Percentiles rank a stretch among this genome's conserved stretches.
Conservation (phyloP, 164 flowering plant genomes). For the Magnolia kwangsiensis region DNA sequence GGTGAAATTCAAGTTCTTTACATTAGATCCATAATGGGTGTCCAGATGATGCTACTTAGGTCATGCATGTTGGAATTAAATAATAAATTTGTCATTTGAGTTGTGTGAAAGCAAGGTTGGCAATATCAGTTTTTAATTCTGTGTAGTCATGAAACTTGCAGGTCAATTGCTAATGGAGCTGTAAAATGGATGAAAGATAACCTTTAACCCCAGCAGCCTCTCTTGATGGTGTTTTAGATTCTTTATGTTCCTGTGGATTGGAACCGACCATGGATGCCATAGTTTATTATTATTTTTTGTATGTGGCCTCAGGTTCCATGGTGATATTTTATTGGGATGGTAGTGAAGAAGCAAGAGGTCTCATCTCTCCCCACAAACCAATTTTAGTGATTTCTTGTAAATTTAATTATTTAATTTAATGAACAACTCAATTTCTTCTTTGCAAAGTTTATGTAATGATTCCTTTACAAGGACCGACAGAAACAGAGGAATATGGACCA, state of each 20-base stretch:
- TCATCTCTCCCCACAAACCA: background rate
- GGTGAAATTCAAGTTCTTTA: no score
- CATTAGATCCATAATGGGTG: background rate
- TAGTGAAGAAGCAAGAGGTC: background rate
- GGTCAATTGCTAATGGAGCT: conserved; percentile 81
- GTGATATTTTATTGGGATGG: background rate
- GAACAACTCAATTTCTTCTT: background rate
- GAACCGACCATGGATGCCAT: conserved; percentile 12
- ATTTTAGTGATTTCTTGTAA: background rate
- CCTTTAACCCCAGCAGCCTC: conserved; percentile 30
- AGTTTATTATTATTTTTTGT: conserved; percentile 8
- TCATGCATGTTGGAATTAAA: background rate
- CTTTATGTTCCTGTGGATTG: conserved; percentile 8
- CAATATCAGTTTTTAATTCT: background rate
- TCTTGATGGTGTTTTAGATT: background rate
- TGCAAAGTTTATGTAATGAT: background rate
- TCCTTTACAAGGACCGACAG: background rate
- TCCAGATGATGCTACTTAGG: background rate
- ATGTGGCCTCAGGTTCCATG: conserved; percentile 1
- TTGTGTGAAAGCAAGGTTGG: background rate
- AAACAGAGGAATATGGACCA: background rate
- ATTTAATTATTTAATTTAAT: background rate
- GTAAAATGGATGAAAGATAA: conserved; percentile 84
- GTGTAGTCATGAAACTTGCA: conserved; percentile 26
- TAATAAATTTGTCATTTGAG: background rate